These are phyloP conservation scores for Ceratobasidium sp. DNA, from an alignment of 1,284 basidiomycete genomes.

Conservation along the genomic window DNA sequence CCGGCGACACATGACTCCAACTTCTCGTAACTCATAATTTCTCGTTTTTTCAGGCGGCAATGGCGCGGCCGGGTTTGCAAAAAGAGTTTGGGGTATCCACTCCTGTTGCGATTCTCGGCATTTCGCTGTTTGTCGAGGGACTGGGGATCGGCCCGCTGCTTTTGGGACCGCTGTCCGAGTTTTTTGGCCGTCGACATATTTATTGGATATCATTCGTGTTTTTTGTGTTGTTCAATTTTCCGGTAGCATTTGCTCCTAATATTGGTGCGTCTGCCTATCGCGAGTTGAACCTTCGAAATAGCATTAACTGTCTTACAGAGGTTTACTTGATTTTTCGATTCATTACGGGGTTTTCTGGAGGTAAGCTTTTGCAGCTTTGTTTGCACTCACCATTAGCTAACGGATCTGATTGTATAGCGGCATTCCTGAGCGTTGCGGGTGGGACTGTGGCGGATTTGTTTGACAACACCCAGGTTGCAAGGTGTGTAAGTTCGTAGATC, in stretches of 20 bases:
- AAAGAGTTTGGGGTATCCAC: slow-evolving; percentile 71
- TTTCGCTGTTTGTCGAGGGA: slow-evolving; percentile 64
- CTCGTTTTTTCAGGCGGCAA: slow-evolving; percentile 65
- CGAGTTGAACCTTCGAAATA: slow-evolving; percentile 37
- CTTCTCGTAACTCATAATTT: slow-evolving; percentile 14
- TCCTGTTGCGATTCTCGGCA: slow-evolving; percentile 70
- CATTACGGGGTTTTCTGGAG: slow-evolving; percentile 61
- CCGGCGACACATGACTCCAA: slow-evolving; percentile 37
- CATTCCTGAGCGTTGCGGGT: slow-evolving; percentile 63
- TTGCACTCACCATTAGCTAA: neutral
- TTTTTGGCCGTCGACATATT: slow-evolving; percentile 60
- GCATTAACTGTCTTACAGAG: slow-evolving; percentile 55
- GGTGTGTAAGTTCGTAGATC: slow-evolving; percentile 51
- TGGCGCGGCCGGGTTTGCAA: slow-evolving; percentile 74
- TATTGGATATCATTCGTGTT: slow-evolving; percentile 67
- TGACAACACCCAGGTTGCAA: slow-evolving; percentile 57
- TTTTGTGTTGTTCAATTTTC: slow-evolving; percentile 70
- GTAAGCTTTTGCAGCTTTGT: neutral
- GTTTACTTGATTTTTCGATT: slow-evolving; percentile 71
- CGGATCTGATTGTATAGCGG: slow-evolving; percentile 46
- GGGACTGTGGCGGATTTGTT: slow-evolving; percentile 62
- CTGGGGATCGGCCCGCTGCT: slow-evolving; percentile 54
- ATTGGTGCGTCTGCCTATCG: slow-evolving; percentile 60
- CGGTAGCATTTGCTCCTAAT: slow-evolving; percentile 76
- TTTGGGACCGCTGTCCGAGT: slow-evolving; percentile 59